These are phyloP conservation scores for Ceratobasidium sp. DNA, from an alignment of 1,284 basidiomycete species.

Conservation along the genomic window DNA sequence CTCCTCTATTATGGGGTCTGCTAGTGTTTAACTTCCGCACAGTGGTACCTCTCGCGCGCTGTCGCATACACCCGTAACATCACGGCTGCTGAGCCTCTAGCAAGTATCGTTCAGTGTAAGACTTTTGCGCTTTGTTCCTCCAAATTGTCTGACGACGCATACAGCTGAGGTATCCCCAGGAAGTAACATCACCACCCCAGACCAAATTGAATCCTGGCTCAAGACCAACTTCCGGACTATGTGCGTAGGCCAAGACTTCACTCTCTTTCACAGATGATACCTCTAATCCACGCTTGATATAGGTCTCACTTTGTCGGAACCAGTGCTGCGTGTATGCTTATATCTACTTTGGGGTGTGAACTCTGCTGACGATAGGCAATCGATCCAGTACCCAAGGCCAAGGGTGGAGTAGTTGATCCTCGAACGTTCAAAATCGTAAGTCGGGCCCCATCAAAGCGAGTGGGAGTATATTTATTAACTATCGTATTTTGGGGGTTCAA, in stretches of 20 bases:
- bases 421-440: conserved; percentile 39
- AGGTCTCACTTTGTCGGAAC: conserved; percentile 43
- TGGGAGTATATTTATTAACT: neutral
- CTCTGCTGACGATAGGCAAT: neutral
- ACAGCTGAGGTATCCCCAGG: conserved; percentile 27
- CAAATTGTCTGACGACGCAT: neutral
- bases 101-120: conserved; percentile 31
- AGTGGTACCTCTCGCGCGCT: conserved; percentile 42
- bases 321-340: conserved; percentile 19
- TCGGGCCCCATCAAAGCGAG: neutral
- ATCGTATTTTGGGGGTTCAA: neutral
- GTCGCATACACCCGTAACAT: conserved; percentile 44
- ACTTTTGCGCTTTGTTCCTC: neutral
- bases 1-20: neutral
- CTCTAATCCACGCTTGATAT: neutral
- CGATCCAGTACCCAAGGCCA: conserved; percentile 13
- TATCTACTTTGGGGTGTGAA: neutral
- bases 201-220: conserved; percentile 38
- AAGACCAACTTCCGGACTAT: conserved; percentile 43
- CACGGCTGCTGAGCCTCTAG: conserved; percentile 30
- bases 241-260: neutral
- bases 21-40: neutral
- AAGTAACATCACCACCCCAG: conserved; percentile 31
- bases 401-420: conserved; percentile 35
- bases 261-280: neutral